Base-by-base conservation (phyloP, 2,329 filamentous ascomycete species). In the Coniochaeta hoffmannii region DNA sequence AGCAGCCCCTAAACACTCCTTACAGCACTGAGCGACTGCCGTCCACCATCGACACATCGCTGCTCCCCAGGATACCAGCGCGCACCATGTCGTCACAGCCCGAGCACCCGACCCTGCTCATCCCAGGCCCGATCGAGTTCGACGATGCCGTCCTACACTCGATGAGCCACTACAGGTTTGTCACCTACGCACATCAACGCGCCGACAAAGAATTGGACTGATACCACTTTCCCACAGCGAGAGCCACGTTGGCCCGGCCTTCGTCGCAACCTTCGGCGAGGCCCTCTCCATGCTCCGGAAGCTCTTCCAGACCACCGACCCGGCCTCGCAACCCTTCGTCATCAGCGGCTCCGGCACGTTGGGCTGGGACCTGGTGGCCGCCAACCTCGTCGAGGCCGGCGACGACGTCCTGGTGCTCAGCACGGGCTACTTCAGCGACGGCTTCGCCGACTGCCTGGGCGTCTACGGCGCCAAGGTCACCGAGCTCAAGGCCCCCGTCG, bases 121-220 rank as follows among this genome's bases (percentile, higher is more conserved):
- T 99, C 68, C 94, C 94, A 52, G 94, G 94, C 61, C 94, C 94
- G 67, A 96, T 97, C 72, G 93, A 97, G 77, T 97, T 97, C 69
- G 93, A 97, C 71, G 93, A 97, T 93, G 91, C 86, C 50, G 93
- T 97, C 58, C 84, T 97, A 53, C 83, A 92, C 72, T 90, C 91
- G 59, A 97, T 97, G 93, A 87, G 88, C 77, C 91, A 96, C 75
- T 96, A 88, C 76, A 93, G 89, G 88, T 90, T 76, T 66, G 74
- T 46, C 15, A 55, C 26, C 28, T 41, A 32, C 38, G 22, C 32
- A 32, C 22, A 46, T 28, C 9, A 6, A 4, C 2, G 3, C 12
- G 15, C 10, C 36, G 12, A 19, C 22, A 28, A 28, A n/a, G 15
- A 19, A 28, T 4, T 22, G 26, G 2, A 6, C 26, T 46, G 26